Base-by-base conservation (phyloP, 805 yeast genomes). In the Saturnispora saitoi region DNA sequence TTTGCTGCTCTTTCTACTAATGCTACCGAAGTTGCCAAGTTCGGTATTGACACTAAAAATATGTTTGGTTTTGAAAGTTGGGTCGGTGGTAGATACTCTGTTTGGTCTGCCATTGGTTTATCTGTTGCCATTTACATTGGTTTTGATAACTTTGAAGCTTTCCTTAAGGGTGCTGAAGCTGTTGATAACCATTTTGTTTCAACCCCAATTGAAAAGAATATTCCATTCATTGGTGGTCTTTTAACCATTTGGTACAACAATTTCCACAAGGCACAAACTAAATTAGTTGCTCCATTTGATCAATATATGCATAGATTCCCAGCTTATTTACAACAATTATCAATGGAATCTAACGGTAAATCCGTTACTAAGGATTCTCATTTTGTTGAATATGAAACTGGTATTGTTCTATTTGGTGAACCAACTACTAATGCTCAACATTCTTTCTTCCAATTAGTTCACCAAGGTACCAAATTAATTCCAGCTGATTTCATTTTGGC, bases 41-140 rank as follows among this genome's bases (percentile, higher is more conserved):
- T 93, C 62, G 99, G 99, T 64, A 93, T 93, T 59, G 98, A 93
- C 74, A 81, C 96, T 66, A 84, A 81, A 68, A 93, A 93, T 77
- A 93, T 93, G 99, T 93, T 93, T 70, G 98, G 95, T 55, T 93
- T 93, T 63, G 96, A 90, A 69, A 83, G 74, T 72, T 93, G 99
- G 99, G 99, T 93, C 56, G 99, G 99, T 65, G 99, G 99, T 66
- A 85, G 99, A 71, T 93, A 93, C 82, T 93, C 99, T n/a, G 99
- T 93, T 54, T 93, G 99, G 99, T 86, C 96, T 39, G 95, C 99
- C 55, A 93, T 93, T 68, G 99, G 99, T 54, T 80, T 93, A 60
- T 86, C 96, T 28, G 91, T 93, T 55, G 95, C 95, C 60, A 72
- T 93, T 59, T 93, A 85, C 80, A 83, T 93, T 67, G 99, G 99